Evolutionary conservation across 495 filamentous ascomycete species (phyloP).

Genomic region (Penicillium longicatenatum): DNA sequence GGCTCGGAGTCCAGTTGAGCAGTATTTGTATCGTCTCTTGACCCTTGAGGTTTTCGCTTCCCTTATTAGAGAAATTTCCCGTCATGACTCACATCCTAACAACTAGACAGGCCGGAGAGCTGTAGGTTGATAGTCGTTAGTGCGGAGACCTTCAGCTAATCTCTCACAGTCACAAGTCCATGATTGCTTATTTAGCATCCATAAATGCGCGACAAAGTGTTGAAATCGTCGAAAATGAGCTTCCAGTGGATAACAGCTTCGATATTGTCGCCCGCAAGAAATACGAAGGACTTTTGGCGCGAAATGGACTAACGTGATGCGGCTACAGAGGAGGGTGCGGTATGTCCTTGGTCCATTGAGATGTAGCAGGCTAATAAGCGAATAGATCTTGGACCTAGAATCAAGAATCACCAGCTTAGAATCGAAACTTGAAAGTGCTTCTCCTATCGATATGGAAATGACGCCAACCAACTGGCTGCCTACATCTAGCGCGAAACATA

Average conservation of each 20-base stretch:
- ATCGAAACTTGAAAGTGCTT: constrained; percentile 77
- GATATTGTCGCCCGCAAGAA: constrained; percentile 79
- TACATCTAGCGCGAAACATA: constrained; percentile 74
- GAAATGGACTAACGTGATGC: constrained; percentile 95
- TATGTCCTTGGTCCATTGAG: not conserved
- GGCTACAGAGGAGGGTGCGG: constrained; percentile 85
- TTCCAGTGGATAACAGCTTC: constrained; percentile 66
- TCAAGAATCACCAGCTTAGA: constrained; percentile 66
- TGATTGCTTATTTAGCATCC: constrained; percentile 80
- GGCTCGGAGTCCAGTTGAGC: not conserved
- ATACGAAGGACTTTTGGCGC: constrained; percentile 87
- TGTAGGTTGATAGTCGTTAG: constrained; percentile 54
- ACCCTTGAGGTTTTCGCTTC: too few relatives aligned
- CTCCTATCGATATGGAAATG: constrained; percentile 71
- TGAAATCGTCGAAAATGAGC: constrained; percentile 54
- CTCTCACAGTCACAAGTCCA: constrained; percentile 72
- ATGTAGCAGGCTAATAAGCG: not conserved
- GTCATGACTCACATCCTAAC: constrained; percentile 45
- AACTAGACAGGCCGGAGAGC: constrained; percentile 76
- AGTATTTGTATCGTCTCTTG: too few relatives aligned
- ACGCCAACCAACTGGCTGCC: constrained; percentile 85
- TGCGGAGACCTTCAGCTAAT: too few relatives aligned
- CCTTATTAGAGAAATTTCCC: too few relatives aligned
- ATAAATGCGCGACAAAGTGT: constrained; percentile 65
- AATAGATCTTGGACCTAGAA: constrained; percentile 91